A percentile compares a stretch with the other conserved stretches of the same genome.
Evolutionary conservation across 805 yeast genomes (phyloP).

Genomic region (Cyberlindnera maritima): DNA sequence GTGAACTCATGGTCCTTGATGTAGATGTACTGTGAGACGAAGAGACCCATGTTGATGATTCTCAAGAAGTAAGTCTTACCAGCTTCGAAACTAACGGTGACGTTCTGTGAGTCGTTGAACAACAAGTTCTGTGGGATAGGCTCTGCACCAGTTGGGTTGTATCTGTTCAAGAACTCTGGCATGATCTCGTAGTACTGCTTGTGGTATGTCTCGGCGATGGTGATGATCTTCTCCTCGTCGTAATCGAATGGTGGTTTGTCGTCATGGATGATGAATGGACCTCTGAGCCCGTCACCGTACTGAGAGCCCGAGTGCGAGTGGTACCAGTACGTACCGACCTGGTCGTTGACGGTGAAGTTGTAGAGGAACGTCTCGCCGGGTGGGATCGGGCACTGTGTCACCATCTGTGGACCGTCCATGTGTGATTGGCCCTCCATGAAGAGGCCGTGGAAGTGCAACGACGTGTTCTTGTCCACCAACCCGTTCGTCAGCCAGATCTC

Average conservation of each 20-base stretch:
- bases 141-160: slow-evolving; percentile 83
- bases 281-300: slow-evolving; percentile 77
- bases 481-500: slow-evolving; percentile 62
- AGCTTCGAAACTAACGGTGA: slow-evolving; percentile 52
- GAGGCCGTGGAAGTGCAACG: slow-evolving; percentile 79
- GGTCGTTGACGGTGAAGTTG: slow-evolving; percentile 66
- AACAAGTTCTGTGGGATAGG: slow-evolving; percentile 70
- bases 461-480: slow-evolving; percentile 47
- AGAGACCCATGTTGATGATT: slow-evolving; percentile 64
- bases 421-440: slow-evolving; percentile 57
- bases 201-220: slow-evolving; percentile 66
- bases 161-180: slow-evolving; percentile 52
- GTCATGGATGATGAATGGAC: slow-evolving; percentile 64
- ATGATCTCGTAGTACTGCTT: slow-evolving; percentile 45
- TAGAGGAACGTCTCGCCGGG: slow-evolving; percentile 65
- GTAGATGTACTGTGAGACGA: slow-evolving; percentile 68
- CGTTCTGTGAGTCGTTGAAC: slow-evolving; percentile 63
- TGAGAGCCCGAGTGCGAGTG: slow-evolving; percentile 78
- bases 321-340: slow-evolving; percentile 81
- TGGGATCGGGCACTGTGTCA: slow-evolving; percentile 77
- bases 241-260: slow-evolving; percentile 47
- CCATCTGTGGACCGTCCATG: slow-evolving; percentile 81
- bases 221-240: slow-evolving; percentile 59
- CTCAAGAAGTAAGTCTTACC: slow-evolving; percentile 63
- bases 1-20: slow-evolving; percentile 71